Evolutionary conservation across 306 rosid genomes (phyloP), one percentile per base, ranked within the genome.

Genomic region (Pyrus pyrifolia): DNA sequence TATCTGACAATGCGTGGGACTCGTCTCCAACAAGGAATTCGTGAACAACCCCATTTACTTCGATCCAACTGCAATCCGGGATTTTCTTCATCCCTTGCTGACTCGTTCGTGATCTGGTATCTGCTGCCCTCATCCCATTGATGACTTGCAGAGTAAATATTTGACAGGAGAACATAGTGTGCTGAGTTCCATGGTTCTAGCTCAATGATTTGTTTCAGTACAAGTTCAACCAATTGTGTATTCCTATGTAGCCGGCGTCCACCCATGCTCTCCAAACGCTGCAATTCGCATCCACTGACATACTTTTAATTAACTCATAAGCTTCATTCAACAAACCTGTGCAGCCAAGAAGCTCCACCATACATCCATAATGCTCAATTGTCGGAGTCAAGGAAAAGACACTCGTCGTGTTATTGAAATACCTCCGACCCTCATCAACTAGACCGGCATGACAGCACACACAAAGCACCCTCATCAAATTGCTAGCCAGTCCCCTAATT

Each of bases 121-220:
- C 83, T 77, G 84, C 96, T 21, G 96, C 91, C 91, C 55, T 90
- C 93, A 3, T 81, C 82, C 96, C 93, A 92, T 68, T 83, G 83
- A 53, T 40, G 79, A 80, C 72, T 84, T 67, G 88, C 87, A 17
- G 96, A 88, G 88, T 89, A 92, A 81, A 92, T 83, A 82, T 91
- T 91, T 57, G 97, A 83, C 29, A 88, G 86, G 40, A 86, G 90
- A 80, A 89, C 90, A 63, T 89, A 88, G 78, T 92, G 80, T n/a
- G 85, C 91, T 0, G 96, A 92, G 81, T 88, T 92, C 91, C 91
- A 84, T 57, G 97, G 96, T 85, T 92, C 96, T 46, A 92, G 76
- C 59, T 81, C 85, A 72, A 89, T 89, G 49, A 92, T 93, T 61
- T 89, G 79, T 81, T 86, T 89, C 73, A 89, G 74, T 68, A 71